Evolutionary conservation across 208 protist genomes (phyloP), one percentile per base, ranked within the genome.

Genomic region (Porcisia deanei): DNA sequence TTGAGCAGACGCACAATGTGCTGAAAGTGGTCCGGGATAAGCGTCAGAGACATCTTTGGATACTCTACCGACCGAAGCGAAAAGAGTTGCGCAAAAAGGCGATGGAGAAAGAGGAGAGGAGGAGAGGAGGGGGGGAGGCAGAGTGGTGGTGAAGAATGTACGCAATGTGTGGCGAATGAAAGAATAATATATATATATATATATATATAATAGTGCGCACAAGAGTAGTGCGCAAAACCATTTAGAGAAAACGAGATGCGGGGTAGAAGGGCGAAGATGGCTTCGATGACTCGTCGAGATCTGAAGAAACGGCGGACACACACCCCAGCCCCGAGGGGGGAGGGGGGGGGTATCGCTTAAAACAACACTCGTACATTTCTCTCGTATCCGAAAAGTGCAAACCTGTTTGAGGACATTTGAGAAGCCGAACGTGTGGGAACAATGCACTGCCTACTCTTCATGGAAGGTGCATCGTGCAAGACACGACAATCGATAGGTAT

Each of bases 1-100:
- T 99, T 99, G 80, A 99, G 93, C 58, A 99, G 92, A 99, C 99
- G 99, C 83, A 99, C 93, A 81, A 99, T 99, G 92, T 99, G 98
- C 91, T 99, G 97, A 91, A 99, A 99, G 75, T 98, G 80, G 0
- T 96, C 92, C n/a, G 85, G 77, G 71, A 92, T 83, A 43, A 97
- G 80, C 45, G 81, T 81, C 6, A 90, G 65, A 12, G 80, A 84
- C 80, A 85, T 86, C 20, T 30, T 82, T 45, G 55, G 43, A 75
- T 54, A 80, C 76, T 73, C 61, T 76, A 39, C 59, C n/a, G 12
- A 18, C 2, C 22, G 66, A 7, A 34, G 16, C 43, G 8, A 14
- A 8, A 22, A 53, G 20, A 6, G 43, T 69, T 69, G 64, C 43
- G 52, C 22, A 41, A 34, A 25, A 68, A 22, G 41, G 25, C 22